Conservation (phyloP, 2,329 filamentous ascomycete species). For the Dactylellina leptospora region DNA sequence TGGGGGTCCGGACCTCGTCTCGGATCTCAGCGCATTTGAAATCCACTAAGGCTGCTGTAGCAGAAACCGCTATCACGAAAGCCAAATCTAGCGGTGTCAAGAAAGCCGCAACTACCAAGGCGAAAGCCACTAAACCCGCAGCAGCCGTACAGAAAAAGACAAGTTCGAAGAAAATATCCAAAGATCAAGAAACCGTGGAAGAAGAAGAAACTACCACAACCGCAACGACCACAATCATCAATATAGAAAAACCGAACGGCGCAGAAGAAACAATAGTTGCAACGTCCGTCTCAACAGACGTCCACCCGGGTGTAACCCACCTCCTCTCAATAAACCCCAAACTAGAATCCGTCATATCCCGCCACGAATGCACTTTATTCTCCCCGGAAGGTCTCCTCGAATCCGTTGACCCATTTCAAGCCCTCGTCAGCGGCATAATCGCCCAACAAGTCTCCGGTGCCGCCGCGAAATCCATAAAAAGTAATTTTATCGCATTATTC, state of each 20-base stretch:
- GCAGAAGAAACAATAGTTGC: not conserved
- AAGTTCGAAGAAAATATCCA: not conserved
- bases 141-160: constrained; percentile 1
- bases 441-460: constrained; percentile 95
- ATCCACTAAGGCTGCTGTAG: constrained; percentile 13
- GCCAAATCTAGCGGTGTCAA: constrained; percentile 12
- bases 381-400: constrained; percentile 83
- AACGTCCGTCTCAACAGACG: constrained; percentile 1
- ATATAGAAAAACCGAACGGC: constrained; percentile 12
- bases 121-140: not conserved
- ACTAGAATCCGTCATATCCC: constrained; percentile 31
- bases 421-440: constrained; percentile 85
- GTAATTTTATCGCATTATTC: constrained; percentile 82
- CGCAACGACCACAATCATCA: constrained; percentile 9
- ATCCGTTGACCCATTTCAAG: constrained; percentile 81
- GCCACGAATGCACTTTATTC: constrained; percentile 75
- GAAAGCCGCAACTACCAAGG: constrained; percentile 6
- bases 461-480: constrained; percentile 87
- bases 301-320: constrained; percentile 43
- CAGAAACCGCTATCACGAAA: not conserved
- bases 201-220: constrained; percentile 8
- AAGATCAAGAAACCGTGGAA: not conserved
- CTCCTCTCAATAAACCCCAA: constrained; percentile 35
- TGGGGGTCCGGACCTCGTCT: constrained; percentile 10
- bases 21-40: constrained; percentile 25